phyloP scores from a whole-genome alignment of 345 rosid species.

The Hibiscus syriacus region DNA sequence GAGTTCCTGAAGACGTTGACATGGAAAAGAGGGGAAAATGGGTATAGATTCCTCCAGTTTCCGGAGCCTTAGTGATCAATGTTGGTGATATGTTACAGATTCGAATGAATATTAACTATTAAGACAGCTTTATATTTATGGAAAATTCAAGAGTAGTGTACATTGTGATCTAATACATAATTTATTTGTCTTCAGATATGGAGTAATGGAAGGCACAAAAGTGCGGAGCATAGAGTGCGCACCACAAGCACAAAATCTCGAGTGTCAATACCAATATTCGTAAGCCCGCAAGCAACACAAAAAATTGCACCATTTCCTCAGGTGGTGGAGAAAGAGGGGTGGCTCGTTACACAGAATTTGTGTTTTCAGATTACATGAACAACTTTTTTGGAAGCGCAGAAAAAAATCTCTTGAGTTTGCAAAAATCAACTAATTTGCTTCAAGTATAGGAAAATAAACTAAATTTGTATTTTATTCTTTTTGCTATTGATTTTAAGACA shows the following conservation, averaged over 20 bases:
- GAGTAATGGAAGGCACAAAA: background rate
- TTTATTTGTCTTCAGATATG: too few relatives aligned
- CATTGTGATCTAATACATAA: too few relatives aligned
- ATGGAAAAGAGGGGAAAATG: conserved; percentile 3
- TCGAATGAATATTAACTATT: too few relatives aligned
- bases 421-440: background rate
- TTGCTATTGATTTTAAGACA: too few relatives aligned
- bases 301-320: background rate
- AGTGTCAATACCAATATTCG: too few relatives aligned
- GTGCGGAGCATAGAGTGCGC: too few relatives aligned
- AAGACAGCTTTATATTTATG: background rate
- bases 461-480: background rate
- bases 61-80: conserved; percentile 35
- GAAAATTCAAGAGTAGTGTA: too few relatives aligned
- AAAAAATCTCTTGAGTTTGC: background rate
- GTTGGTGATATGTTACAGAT: conserved; percentile 34
- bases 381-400: background rate
- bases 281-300: too few relatives aligned
- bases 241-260: too few relatives aligned
- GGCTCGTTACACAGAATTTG: background rate
- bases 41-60: conserved; percentile 32
- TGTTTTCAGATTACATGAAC: background rate
- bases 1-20: background rate
- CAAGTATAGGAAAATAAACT: too few relatives aligned
- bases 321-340: background rate